Evolutionary conservation across 2,329 filamentous ascomycete species (phyloP), one percentile per base, ranked within the genome.

Genomic region (Chaetomiaceae sp.): DNA sequence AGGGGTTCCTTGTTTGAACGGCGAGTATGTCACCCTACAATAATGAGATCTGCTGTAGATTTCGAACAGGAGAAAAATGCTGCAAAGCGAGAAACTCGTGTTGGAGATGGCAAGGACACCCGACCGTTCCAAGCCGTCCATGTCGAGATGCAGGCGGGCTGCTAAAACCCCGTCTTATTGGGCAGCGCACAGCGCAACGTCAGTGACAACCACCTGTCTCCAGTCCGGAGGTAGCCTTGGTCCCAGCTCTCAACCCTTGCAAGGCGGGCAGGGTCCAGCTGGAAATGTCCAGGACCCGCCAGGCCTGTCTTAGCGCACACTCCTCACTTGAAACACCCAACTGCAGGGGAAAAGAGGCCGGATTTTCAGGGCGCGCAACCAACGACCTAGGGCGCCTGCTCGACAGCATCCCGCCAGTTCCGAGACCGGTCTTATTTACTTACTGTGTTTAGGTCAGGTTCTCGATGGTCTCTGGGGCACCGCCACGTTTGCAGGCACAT

Each of bases 151-250:
- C 50, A 45, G 47, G 38, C 46, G 45, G 45, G 45, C 48, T 48
- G 50, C 44, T 17, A 11, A 35, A 37, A 29, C 41, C 42, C 37
- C 37, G 33, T 48, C 45, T 42, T 42, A 53, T 53, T 53, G 51
- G 51, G 46, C 26, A 36, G 39, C 38, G 29, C 39, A 26, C 41
- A 42, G 37, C 42, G 38, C 12, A 37, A 39, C 33, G 48, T 33
- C 42, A 42, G 42, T 15, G 42, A 42, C 42, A 38, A 30, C n/a
- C n/a, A n/a, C 38, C 39, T 29, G 34, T 27, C 29, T 38, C 30
- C 46, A 44, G 32, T 33, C 30, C 30, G 32, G 50, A 47, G 40
- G 50, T 42, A 36, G n/a, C n/a, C n/a, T 39, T 32, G 30, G 38
- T 29, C 38, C 41, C 40, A 43, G 40, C 43, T 40, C 34, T 47